These are phyloP conservation scores for Macrophomina phaseolina DNA, from an alignment of 2,329 filamentous ascomycete genomes.

Conservation along the genomic window DNA sequence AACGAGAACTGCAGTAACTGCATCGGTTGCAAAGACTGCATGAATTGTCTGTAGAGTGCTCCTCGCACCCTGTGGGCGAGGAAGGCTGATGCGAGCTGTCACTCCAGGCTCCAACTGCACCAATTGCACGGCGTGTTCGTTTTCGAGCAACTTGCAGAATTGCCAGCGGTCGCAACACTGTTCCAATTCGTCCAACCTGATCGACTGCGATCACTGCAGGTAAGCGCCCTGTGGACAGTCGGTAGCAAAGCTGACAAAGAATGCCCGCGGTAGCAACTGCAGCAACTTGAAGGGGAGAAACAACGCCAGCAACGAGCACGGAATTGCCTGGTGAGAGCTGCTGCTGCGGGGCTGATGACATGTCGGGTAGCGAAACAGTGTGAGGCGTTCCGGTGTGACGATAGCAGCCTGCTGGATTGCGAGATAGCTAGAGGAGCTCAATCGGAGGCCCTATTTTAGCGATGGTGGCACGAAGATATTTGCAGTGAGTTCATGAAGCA, in stretches of 20 bases:
- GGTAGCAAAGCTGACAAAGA: not conserved
- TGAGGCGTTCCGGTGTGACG: not conserved
- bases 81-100: not conserved
- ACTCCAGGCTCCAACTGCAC: slow-evolving; percentile 1
- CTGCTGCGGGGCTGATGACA: not conserved
- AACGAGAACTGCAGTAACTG: slow-evolving; percentile 15
- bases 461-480: not conserved
- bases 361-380: not conserved
- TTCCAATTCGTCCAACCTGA: slow-evolving; percentile 3
- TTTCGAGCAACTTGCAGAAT: not conserved
- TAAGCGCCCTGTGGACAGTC: not conserved
- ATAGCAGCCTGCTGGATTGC: not conserved
- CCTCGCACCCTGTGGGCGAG: no score
- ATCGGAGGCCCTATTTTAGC: not conserved
- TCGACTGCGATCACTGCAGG: slow-evolving; percentile 15
- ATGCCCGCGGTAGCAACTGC: not conserved
- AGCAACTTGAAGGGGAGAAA: slow-evolving; percentile 11
- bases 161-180: not conserved
- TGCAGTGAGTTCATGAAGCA: not conserved
- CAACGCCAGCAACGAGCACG: slow-evolving; percentile 14
- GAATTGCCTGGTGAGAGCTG: not conserved
- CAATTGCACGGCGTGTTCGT: not conserved
- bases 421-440: not conserved
- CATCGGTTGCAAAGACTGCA: not conserved
- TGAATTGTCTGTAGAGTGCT: not conserved